Evolutionary conservation across 345 rosid genomes (phyloP).

Genomic region (Eucalyptus guilfoylei): DNA sequence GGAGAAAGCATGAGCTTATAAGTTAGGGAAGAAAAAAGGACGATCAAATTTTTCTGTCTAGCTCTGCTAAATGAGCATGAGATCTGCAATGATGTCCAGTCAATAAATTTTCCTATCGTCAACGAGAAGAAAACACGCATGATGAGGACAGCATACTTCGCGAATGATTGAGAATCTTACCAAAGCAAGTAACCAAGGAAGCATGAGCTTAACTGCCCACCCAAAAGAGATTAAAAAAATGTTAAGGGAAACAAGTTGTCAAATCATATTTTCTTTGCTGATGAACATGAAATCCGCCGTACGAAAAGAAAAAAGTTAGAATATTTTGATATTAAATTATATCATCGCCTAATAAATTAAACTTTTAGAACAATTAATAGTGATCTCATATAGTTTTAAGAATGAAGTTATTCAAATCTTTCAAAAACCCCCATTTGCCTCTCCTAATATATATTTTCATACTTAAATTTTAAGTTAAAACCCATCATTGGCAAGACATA

Average conservation of each 20-base stretch:
- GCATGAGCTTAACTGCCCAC: neutral
- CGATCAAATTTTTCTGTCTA: neutral
- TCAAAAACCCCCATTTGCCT: neutral
- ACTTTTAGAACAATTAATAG: neutral
- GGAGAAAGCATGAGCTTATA: neutral
- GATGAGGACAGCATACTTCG: neutral
- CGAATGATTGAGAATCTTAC: neutral
- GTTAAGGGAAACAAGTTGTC: neutral
- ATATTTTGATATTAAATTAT: neutral
- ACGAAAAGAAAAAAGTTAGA: neutral
- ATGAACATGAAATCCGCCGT: neutral
- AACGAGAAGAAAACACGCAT: neutral
- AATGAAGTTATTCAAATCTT: neutral
- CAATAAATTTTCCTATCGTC: neutral
- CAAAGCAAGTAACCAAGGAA: neutral
- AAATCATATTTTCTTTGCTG: neutral
- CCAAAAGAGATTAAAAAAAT: neutral
- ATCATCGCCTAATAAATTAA: no score
- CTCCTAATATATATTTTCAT: neutral
- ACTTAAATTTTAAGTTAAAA: neutral
- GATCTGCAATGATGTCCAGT: neutral
- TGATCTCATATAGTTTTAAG: neutral
- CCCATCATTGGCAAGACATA: neutral
- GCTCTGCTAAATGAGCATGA: neutral
- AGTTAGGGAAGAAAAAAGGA: neutral